Conservation (phyloP, 2,329 filamentous ascomycete genomes). For the Cladosporium sp. region DNA sequence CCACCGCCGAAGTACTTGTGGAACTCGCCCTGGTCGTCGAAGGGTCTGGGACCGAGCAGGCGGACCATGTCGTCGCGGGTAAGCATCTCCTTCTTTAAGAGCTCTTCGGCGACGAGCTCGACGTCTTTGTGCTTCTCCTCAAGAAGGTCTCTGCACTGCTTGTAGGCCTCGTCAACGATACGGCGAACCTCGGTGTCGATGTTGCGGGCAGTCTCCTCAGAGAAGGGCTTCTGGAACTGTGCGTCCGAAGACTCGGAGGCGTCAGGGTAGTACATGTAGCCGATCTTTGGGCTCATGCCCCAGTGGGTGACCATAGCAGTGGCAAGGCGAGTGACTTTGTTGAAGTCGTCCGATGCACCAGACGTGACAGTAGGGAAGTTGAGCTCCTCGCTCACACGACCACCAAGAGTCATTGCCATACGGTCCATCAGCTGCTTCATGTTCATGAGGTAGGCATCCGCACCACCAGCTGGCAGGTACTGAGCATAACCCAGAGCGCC, state of each 20-base stretch:
- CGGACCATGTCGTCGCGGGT: conserved; percentile 88
- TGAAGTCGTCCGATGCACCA: conserved; percentile 94
- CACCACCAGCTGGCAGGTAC: conserved; percentile 85
- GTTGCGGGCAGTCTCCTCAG: conserved; percentile 83
- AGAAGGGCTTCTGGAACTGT: conserved; percentile 73
- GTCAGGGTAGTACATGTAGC: conserved; percentile 78
- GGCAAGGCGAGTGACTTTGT: conserved; percentile 94
- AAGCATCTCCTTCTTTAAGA: conserved; percentile 86
- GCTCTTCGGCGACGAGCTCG: conserved; percentile 84
- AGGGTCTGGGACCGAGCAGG: conserved; percentile 77
- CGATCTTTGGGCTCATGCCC: conserved; percentile 95
- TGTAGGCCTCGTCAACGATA: conserved; percentile 89
- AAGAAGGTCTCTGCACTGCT: conserved; percentile 79
- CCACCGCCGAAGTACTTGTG: conserved; percentile 73
- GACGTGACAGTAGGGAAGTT: conserved; percentile 96
- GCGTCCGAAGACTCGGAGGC: conserved; percentile 12
- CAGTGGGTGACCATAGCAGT: conserved; percentile 99
- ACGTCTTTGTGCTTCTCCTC: conserved; percentile 83
- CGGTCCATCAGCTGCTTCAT: conserved; percentile 95
- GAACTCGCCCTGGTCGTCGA: conserved; percentile 82
- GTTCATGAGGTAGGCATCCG: conserved; percentile 93
- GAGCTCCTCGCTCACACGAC: conserved; percentile 89
- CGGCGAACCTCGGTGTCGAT: conserved; percentile 89
- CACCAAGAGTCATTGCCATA: conserved; percentile 98
- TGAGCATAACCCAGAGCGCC: conserved; percentile 94